Base-by-base conservation (phyloP, 2,329 filamentous ascomycete species). In the Myriosclerotinia curreyana region DNA sequence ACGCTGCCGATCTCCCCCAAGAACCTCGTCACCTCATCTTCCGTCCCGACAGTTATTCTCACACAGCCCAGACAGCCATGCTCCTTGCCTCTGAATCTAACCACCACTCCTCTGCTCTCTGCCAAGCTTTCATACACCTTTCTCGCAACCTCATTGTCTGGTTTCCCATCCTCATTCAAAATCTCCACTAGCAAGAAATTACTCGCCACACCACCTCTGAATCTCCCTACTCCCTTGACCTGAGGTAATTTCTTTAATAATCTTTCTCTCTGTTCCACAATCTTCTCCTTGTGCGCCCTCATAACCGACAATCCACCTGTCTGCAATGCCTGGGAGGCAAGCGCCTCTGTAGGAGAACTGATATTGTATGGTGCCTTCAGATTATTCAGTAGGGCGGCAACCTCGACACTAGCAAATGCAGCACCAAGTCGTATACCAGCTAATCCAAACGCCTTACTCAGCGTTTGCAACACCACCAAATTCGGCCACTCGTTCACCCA, bases 311-410 rank as follows among this genome's bases (percentile, higher is more conserved):
- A 76, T 36, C 93, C 93, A 22, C 81, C 77, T 0, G 81, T 78
- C 1, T 84, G 81, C 48, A 98, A 79, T 4, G 91, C 93, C 28
- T 88, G 85, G 46, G 81, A 83, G 1, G 93, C 95, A 22, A 99
- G 82, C 44, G 88, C 86, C 71, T 88, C 92, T 1, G 94, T 97
- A 0, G 92, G 92, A 71, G 88, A 94, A 5, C 92, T 89, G 71
- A 99, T 88, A 77, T 97, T 98, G 80, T 99, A 99, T 0, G 95
- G 95, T 0, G 95, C 94, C 78, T 98, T 98, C 73, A 99, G 82
- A 74, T 83, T 92, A 79, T 99, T 99, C 63, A 99, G 82, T 15
- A 99, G 80, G 20, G 79, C 77, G 2, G 94, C 92, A 67, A 99
- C 88, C 7, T 86, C 82, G 0, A 86, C 82, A 12, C 86, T 84